phyloP scores from a whole-genome alignment of 1,284 basidiomycete species.

The Porodaedalea pini region DNA sequence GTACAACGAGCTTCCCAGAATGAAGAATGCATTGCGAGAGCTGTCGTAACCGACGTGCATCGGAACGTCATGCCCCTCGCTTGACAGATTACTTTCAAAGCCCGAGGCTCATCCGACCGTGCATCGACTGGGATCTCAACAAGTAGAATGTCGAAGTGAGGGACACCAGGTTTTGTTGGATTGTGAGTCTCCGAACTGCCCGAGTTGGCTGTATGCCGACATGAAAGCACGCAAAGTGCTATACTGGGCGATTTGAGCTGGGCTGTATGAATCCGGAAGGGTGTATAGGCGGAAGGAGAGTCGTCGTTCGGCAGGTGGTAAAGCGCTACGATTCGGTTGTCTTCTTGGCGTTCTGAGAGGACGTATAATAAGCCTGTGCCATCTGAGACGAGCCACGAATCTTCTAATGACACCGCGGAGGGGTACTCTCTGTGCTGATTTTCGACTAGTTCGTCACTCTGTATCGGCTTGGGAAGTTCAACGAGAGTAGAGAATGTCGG shows the following conservation, averaged over 20 bases:
- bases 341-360: conserved; percentile 29
- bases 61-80: conserved; percentile 71
- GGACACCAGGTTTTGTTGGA: background rate
- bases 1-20: conserved; percentile 59
- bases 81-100: conserved; percentile 61
- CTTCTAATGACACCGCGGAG: conserved; percentile 56
- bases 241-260: conserved; percentile 24
- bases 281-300: conserved; percentile 31
- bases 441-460: conserved; percentile 33
- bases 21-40: conserved; percentile 44
- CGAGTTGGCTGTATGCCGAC: too few species aligned
- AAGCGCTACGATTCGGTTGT: conserved; percentile 41
- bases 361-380: conserved; percentile 72
- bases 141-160: conserved; percentile 61
- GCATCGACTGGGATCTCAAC: conserved; percentile 41
- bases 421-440: conserved; percentile 69
- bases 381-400: conserved; percentile 61
- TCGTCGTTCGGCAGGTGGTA: conserved; percentile 46
- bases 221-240: too few species aligned
- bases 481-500: conserved; percentile 59
- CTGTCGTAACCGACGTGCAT: conserved; percentile 52
- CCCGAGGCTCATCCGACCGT: conserved; percentile 30
- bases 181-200: conserved; percentile 15
- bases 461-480: conserved; percentile 54
- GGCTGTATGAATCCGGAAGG: conserved; percentile 59